Base-by-base conservation (phyloP, 1,284 basidiomycete species). In the Inonotus obliquus region DNA sequence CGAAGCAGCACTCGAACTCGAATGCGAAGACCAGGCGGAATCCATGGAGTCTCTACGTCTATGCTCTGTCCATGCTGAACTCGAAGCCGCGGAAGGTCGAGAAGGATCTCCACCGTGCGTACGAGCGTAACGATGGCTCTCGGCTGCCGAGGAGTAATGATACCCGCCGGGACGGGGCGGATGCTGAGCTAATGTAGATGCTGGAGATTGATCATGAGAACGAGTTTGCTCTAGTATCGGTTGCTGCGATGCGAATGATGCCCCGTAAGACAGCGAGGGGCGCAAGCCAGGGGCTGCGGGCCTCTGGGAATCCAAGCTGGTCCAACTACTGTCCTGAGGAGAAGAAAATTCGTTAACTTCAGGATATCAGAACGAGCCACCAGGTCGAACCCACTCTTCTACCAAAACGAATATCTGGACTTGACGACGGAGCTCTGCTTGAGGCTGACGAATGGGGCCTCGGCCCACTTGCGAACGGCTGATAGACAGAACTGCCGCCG, bases 401-500 rank as follows among this genome's bases (percentile, higher is more conserved):
- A n/a, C 32, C 13, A 37, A 19, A 39, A 9, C 25, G 54, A 9
- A 55, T 23, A 21, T 55, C 54, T 55, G 54, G 37, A 25, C 23
- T 55, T 23, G 37, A 14, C 14, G 54, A 55, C 21, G 47, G 47
- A 1, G 9, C 37, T 48, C 44, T 59, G 29, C 27, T 63, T 27
- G 63, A 48, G 23, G 45, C 49, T 2, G 52, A 57, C 49, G 49
- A 21, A 23, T 35, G 37, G 10, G 66, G 69, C 11, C 61, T 59
- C 35, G 53, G 32, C 35, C 51, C 69, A 23, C 67, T 68, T 53
- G 67, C 66, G 4, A 49, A 58, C 38, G 66, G 79, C 70, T 65
- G 69, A 65, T 57, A 72, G 71, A 45, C 66, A 45, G 52, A 64
- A 48, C n/a, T 67, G 57, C 45, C 67, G 27, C 11, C 70, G 71